Percentiles rank a stretch among this genome's conserved stretches.
Conservation (phyloP, 805 yeast genomes). For the Yarrowia deformans region DNA sequence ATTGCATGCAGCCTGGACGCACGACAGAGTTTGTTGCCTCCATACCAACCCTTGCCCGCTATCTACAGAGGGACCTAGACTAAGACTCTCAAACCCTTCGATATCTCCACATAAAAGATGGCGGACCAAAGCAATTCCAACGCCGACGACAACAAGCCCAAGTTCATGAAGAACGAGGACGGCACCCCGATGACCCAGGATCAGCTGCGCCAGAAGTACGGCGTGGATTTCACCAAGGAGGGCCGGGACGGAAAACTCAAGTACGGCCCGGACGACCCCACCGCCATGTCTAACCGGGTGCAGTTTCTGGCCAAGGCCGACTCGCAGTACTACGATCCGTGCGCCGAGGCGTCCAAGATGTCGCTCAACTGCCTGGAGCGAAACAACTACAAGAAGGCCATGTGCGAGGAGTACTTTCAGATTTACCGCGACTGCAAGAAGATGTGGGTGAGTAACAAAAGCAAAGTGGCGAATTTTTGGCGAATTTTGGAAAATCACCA, state of each 20-base stretch:
- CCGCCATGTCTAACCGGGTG: slow-evolving; percentile 69
- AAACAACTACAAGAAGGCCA: slow-evolving; percentile 72
- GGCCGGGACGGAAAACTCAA: slow-evolving; percentile 65
- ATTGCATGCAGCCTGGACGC: neutral
- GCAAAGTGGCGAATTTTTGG: neutral
- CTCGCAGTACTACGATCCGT: slow-evolving; percentile 89
- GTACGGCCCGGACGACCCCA: slow-evolving; percentile 89
- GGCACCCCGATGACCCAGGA: slow-evolving; percentile 33
- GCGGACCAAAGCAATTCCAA: slow-evolving; percentile 11
- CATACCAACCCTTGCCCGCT: slow-evolving; percentile 10
- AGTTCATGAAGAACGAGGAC: slow-evolving; percentile 34
- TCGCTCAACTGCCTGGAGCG: slow-evolving; percentile 82
- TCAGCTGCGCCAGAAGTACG: slow-evolving; percentile 50
- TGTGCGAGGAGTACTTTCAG: slow-evolving; percentile 81
- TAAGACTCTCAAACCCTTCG: neutral
- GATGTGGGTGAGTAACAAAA: slow-evolving; percentile 58
- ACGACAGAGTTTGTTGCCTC: slow-evolving; percentile 21
- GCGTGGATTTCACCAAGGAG: slow-evolving; percentile 66
- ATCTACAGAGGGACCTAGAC: neutral
- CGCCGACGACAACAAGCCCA: slow-evolving; percentile 18
- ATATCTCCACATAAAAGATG: neutral
- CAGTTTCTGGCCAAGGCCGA: slow-evolving; percentile 78
- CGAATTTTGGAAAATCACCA: too few relatives aligned
- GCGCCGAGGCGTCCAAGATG: slow-evolving; percentile 87
- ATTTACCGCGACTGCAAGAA: slow-evolving; percentile 93